Base-by-base conservation (phyloP, 139 green algal species). In the Zygnema circumcarinatum region DNA sequence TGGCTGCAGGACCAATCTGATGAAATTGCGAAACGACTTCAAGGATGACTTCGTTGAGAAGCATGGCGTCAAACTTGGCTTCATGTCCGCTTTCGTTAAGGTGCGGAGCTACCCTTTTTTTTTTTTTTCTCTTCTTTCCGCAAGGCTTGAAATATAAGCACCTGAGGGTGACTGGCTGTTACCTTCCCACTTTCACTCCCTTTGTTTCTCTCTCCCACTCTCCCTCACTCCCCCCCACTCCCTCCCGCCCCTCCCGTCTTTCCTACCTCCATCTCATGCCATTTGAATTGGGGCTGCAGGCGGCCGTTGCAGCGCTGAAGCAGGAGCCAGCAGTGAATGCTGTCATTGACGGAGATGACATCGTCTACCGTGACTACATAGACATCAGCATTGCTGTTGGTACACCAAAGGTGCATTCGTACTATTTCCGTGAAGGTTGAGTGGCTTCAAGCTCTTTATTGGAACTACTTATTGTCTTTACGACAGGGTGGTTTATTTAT, bases 61-160 rank as follows among this genome's bases (percentile, higher is more conserved):
- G 90, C 97, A 99, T 91, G 96, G 96, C 41, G 96, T 98, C 68
- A 99, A 99, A 94, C 93, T 99, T 47, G 97, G 97, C 88, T 99
- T 99, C 93, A 99, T 99, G 97, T 96, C 91, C 0, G 96, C 95
- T 0, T 99, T 99, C 90, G 94, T 99, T 52, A 98, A 98, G 95
- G 97, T 96, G 21, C 85, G 95, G 40, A 74, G 31, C 29, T 42
- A 78, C 35, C 16, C 11, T 40, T 53, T 78, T 78, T 78, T 53
- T 53, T 78, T 41, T 78, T 40, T 42, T 53, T 78, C 16, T 53
- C 69, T 78, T 3, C 16, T 42, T 78, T 72, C 29, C 56, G 29
- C 29, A 72, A 72, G 56, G 29, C 29, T 29, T 29, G 29, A 72
- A 35, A 72, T 72, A 35, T 72, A 29, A 72, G 29, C 29, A 72